These are phyloP conservation scores for Domatiomyces globalis DNA, from an alignment of 2,329 filamentous ascomycete genomes.

Conservation along the genomic window DNA sequence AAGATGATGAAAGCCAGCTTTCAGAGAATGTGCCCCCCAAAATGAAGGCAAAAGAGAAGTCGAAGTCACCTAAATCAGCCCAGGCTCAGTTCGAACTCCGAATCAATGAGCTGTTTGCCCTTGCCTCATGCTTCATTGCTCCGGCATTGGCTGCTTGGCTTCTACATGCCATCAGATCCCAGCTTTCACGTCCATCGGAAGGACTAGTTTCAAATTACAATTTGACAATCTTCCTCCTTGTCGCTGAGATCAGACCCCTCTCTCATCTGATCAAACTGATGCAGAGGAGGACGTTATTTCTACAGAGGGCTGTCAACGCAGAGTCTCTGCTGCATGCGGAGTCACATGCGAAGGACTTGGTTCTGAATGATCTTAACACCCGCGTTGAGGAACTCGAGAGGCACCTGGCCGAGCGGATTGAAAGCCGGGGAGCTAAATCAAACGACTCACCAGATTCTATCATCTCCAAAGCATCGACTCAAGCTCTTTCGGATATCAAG, in stretches of 20 bases:
- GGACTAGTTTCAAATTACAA: constrained; percentile 87
- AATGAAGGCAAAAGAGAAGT: constrained; percentile 2
- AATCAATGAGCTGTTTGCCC: constrained; percentile 57
- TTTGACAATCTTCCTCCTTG: constrained; percentile 75
- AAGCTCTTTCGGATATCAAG: constrained; percentile 42
- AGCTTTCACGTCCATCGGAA: constrained; percentile 70
- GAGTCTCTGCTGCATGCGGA: constrained; percentile 9
- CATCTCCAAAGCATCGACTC: constrained; percentile 18
- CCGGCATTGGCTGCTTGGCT: constrained; percentile 70
- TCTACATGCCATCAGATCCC: constrained; percentile 64
- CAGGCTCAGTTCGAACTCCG: constrained; percentile 51
- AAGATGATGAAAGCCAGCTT: constrained; percentile 18
- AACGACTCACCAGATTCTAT: constrained; percentile 31
- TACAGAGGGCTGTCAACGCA: constrained; percentile 56
- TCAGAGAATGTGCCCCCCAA: not conserved
- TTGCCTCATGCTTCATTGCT: constrained; percentile 64
- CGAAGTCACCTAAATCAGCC: constrained; percentile 3
- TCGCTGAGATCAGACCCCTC: constrained; percentile 70
- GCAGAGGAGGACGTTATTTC: constrained; percentile 61
- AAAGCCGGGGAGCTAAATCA: constrained; percentile 22
- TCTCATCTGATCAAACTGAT: constrained; percentile 71
- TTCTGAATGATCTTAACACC: constrained; percentile 37
- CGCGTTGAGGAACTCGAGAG: constrained; percentile 59
- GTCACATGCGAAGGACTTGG: constrained; percentile 5
- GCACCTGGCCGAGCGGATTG: constrained; percentile 31